Base-by-base conservation (phyloP, 31 red algal species). In the Endocladia muricata region DNA sequence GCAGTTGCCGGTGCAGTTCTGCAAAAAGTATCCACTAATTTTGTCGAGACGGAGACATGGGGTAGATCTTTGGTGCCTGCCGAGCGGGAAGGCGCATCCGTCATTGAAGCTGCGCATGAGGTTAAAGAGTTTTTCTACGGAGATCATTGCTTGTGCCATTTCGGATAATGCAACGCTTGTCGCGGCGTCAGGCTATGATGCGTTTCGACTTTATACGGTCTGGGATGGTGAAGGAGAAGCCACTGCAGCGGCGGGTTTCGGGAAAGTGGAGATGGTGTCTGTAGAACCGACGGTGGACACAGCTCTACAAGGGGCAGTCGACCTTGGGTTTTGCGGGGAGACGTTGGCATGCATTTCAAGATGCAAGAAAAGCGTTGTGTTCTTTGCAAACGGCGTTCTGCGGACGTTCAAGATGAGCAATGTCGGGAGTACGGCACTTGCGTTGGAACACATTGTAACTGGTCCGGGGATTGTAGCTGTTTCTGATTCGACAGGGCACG, bases 1-100 rank as follows among this genome's bases (percentile, higher is more conserved):
- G 31, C 82, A 85, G 57, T n/a, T 43, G 36, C 26, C 41, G 40
- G 70, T 85, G 28, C 71, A 85, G 70, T 31, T 85, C 60, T 32
- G 39, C 2, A 55, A 37, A 15, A 15, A 68, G 1, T 9, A 51
- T 13, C 21, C 70, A 28, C 21, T 76, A 25, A 65, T 48, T 3
- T 21, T 85, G 31, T 28, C 42, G 8, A 49, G 43, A 5, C 33
- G 15, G 7, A 42, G 30, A 3, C 13, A 43, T 1, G 44, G 58
- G 2, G 59, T 85, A 36, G 70, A 85, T 34, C 1, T 67, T 11
- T 85, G 82, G 82, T 49, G 29, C 1, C 48, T 85, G 37, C 60
- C 82, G 8, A 28, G 44, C 17, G 71, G 19, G n/a, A 1, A 13
- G 3, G 34, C 4, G 2, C 29, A 40, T 19, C 70, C 70, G 30